A percentile compares a stretch with the other conserved stretches of the same genome.
Evolutionary conservation across 23 red algal genomes (phyloP).

Genomic region (Chondrus crispus): DNA sequence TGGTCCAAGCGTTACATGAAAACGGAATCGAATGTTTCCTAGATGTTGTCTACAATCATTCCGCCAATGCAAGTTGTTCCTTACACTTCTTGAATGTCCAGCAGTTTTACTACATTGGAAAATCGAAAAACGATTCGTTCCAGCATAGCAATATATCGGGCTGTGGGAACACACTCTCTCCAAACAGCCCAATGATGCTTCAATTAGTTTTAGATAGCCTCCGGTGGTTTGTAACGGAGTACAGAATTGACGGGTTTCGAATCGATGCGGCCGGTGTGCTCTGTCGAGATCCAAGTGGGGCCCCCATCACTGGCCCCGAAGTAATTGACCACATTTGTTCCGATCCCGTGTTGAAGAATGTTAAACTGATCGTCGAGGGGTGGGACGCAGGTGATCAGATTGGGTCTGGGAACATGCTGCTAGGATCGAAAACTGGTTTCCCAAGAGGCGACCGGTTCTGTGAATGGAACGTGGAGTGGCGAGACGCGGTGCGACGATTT

Average conservation of each 20-base stretch:
- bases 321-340: conserved; percentile 55
- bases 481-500: conserved; percentile 60
- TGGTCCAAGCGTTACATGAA: conserved; percentile 59
- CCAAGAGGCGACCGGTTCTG: conserved; percentile 54
- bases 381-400: conserved; percentile 85
- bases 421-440: conserved; percentile 35
- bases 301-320: conserved; percentile 23
- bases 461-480: conserved; percentile 76
- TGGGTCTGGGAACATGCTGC: conserved; percentile 58
- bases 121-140: background rate
- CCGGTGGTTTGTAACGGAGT: conserved; percentile 82
- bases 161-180: conserved; percentile 78
- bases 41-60: conserved; percentile 89
- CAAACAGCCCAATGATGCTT: conserved; percentile 59
- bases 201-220: conserved; percentile 77
- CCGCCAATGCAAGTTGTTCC: conserved; percentile 44
- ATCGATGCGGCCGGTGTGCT: conserved; percentile 71
- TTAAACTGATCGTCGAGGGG: conserved; percentile 74
- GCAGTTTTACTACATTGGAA: conserved; percentile 46
- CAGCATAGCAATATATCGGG: conserved; percentile 73
- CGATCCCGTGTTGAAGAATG: conserved; percentile 59
- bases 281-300: conserved; percentile 47
- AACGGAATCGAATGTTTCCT: conserved; percentile 64
- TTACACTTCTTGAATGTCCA: conserved; percentile 64
- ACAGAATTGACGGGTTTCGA: conserved; percentile 85